phyloP scores from a whole-genome alignment of 495 filamentous ascomycete genomes.

The Trichoderma gamsii region DNA sequence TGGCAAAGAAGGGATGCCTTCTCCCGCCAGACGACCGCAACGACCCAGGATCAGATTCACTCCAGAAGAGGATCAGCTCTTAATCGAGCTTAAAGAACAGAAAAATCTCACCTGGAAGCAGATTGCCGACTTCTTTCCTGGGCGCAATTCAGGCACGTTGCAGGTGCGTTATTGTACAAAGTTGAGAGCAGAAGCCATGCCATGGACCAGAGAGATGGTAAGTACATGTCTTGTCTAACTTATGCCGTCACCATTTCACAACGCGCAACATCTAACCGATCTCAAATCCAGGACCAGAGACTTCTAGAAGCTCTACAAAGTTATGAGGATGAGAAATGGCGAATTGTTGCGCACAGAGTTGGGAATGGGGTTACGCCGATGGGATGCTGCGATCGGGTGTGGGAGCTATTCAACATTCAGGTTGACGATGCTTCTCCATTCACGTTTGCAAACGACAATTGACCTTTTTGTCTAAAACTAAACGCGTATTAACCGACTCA shows the following conservation, averaged over 20 bases:
- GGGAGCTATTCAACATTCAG: slow-evolving; percentile 45
- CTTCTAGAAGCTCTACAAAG: slow-evolving; percentile 74
- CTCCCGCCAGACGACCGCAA: slow-evolving; percentile 65
- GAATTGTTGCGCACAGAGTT: slow-evolving; percentile 78
- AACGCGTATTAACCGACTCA: background rate
- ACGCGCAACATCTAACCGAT: too few species aligned
- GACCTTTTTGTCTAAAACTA: background rate
- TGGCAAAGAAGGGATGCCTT: slow-evolving; percentile 76
- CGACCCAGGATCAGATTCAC: slow-evolving; percentile 89
- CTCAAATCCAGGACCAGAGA: slow-evolving; percentile 57
- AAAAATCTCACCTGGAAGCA: slow-evolving; percentile 93
- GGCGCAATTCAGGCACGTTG: slow-evolving; percentile 76
- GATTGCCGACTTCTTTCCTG: slow-evolving; percentile 90
- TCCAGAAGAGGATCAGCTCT: slow-evolving; percentile 74
- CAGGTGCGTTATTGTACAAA: slow-evolving; percentile 94
- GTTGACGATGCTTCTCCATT: slow-evolving; percentile 37
- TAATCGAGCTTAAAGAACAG: slow-evolving; percentile 86
- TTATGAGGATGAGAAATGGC: slow-evolving; percentile 87
- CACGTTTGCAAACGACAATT: background rate
- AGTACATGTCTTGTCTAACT: slow-evolving; percentile 29
- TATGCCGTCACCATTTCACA: slow-evolving; percentile 14
- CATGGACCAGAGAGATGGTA: slow-evolving; percentile 89
- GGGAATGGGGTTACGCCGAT: slow-evolving; percentile 77
- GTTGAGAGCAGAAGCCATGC: slow-evolving; percentile 83
- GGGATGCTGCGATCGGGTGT: slow-evolving; percentile 76